A percentile compares a stretch with the other conserved stretches of the same genome.
Conservation (phyloP, 805 yeast species). For the Jamesozyma hellenica region DNA sequence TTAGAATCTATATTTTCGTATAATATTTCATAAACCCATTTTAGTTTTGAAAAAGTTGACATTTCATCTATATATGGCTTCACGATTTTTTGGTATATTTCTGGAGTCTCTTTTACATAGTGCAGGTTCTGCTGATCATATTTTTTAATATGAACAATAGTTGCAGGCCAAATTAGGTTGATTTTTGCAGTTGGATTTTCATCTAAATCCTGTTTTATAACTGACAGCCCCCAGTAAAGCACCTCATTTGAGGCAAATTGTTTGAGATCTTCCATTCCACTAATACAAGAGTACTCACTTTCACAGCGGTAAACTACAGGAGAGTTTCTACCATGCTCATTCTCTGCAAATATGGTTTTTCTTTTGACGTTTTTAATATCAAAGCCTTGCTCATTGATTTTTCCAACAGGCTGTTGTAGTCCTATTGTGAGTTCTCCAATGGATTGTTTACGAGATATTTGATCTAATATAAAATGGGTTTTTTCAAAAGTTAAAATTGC, state of each 20-base stretch:
- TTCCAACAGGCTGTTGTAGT: too few species aligned
- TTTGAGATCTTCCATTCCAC: conserved; percentile 20
- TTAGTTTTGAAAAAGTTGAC: conserved; percentile 59
- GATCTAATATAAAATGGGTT: conserved; percentile 44
- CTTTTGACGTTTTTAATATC: not conserved
- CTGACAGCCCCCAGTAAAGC: conserved; percentile 68
- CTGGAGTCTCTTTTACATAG: conserved; percentile 72
- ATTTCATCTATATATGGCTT: conserved; percentile 68
- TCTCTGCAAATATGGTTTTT: not conserved
- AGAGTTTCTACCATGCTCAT: not conserved
- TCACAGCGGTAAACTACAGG: conserved; percentile 22
- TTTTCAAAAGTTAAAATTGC: conserved; percentile 73
- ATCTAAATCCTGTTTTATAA: conserved; percentile 37
- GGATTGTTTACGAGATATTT: conserved; percentile 10
- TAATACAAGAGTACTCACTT: conserved; percentile 23
- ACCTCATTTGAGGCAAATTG: conserved; percentile 67
- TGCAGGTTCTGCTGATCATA: conserved; percentile 52
- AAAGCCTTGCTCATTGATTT: too few species aligned
- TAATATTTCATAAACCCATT: conserved; percentile 87
- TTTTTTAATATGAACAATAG: conserved; percentile 72
- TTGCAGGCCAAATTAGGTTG: conserved; percentile 81
- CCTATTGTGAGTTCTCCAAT: not conserved
- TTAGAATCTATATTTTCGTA: conserved; percentile 79
- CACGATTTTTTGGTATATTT: conserved; percentile 50
- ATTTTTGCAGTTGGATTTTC: conserved; percentile 53